phyloP scores from a whole-genome alignment of 345 rosid genomes.

The Laguncularia racemosa region DNA sequence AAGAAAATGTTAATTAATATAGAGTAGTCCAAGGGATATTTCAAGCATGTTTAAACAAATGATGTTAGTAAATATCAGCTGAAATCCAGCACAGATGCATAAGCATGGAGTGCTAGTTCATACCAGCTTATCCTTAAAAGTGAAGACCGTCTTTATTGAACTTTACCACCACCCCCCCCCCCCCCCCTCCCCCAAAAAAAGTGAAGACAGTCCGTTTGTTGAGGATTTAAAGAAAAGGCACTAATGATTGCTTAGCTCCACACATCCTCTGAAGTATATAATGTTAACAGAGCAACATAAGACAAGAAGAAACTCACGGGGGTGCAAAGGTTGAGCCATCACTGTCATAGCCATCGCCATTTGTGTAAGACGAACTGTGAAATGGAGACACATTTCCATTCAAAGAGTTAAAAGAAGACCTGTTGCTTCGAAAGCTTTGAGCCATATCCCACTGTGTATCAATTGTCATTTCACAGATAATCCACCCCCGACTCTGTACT shows the following conservation, averaged over 20 bases:
- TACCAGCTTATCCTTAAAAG: not conserved
- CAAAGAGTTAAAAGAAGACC: conserved; percentile 46
- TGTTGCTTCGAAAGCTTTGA: conserved; percentile 38
- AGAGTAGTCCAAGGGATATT: too few species aligned
- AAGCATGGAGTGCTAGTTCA: conserved; percentile 1
- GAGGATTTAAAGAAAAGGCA: too few species aligned
- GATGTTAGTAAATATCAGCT: not conserved
- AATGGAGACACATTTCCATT: conserved; percentile 34
- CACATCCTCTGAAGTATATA: not conserved
- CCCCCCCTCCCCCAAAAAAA: too few species aligned
- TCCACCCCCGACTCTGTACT: conserved; percentile 1
- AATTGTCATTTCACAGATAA: conserved; percentile 24
- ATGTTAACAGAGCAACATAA: too few species aligned
- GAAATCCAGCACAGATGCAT: not conserved
- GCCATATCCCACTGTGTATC: conserved; percentile 32
- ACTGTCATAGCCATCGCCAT: conserved; percentile 69
- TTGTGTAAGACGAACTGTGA: conserved; percentile 30
- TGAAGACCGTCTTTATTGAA: too few species aligned
- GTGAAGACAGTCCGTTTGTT: too few species aligned
- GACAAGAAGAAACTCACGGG: conserved; percentile 25
- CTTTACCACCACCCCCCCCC: too few species aligned
- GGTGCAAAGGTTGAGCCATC: conserved; percentile 62
- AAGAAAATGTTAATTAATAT: too few species aligned
- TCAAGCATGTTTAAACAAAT: too few species aligned
- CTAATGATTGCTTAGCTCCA: too few species aligned